A percentile compares a stretch with the other conserved stretches of the same genome.
phyloP scores from a whole-genome alignment of 2,329 filamentous ascomycete species.

The Cordyceps tenuipes region DNA sequence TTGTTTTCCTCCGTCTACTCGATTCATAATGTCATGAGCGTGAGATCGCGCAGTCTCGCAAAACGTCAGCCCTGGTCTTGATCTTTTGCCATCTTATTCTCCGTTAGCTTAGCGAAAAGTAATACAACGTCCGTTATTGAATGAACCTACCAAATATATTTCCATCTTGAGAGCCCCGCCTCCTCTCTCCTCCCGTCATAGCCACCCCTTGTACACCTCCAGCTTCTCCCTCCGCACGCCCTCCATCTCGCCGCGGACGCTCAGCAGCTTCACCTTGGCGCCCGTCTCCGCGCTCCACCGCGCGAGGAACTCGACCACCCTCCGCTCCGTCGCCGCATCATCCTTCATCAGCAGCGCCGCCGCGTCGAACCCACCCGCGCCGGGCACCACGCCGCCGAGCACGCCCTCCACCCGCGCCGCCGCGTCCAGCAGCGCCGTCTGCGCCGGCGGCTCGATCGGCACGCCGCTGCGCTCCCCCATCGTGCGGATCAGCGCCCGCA shows the following conservation, averaged over 20 bases:
- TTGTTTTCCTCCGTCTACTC: background rate
- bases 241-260: constrained; percentile 64
- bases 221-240: constrained; percentile 46
- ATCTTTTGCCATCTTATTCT: background rate
- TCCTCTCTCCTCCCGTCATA: constrained; percentile 14
- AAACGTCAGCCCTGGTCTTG: background rate
- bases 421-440: constrained; percentile 77
- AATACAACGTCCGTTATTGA: background rate
- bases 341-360: constrained; percentile 73
- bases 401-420: constrained; percentile 67
- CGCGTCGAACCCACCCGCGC: constrained; percentile 90
- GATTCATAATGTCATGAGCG: background rate
- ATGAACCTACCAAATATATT: too few species aligned
- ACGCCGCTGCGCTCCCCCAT: constrained; percentile 71
- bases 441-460: constrained; percentile 79
- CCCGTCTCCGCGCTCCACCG: constrained; percentile 55
- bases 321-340: constrained; percentile 51
- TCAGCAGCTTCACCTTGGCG: constrained; percentile 58
- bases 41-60: background rate
- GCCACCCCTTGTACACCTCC: constrained; percentile 36
- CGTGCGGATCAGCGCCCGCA: constrained; percentile 57
- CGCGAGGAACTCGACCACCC: constrained; percentile 53
- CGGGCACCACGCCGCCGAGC: constrained; percentile 84
- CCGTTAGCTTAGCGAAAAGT: background rate
- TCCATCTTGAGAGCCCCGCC: too few species aligned